phyloP scores from a whole-genome alignment of 164 flowering plant genomes.

The Vitis amurensis region DNA sequence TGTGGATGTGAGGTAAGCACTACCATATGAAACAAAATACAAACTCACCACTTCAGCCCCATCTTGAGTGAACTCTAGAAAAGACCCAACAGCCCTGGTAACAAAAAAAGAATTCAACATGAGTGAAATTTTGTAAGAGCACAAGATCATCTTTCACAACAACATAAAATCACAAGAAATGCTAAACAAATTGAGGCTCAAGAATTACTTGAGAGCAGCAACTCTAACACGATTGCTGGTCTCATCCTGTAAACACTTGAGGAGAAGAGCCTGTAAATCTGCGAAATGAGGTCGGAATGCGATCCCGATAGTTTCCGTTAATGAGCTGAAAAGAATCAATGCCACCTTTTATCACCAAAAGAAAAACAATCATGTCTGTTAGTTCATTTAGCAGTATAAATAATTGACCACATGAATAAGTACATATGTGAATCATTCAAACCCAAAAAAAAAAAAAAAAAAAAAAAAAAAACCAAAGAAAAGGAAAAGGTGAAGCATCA shows the following conservation, averaged over 20 bases:
- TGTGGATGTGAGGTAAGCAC: not conserved
- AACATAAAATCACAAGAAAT: conserved; percentile 3
- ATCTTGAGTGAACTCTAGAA: conserved; percentile 83
- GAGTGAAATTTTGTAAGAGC: not conserved
- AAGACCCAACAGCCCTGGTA: conserved; percentile 94
- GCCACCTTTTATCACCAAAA: conserved; percentile 60
- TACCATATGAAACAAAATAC: not conserved
- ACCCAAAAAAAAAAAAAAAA: no score
- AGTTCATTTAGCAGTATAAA: not conserved
- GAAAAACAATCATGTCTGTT: conserved; percentile 1
- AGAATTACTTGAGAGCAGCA: conserved; percentile 90
- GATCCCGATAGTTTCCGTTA: conserved; percentile 90
- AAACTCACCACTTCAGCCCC: conserved; percentile 83
- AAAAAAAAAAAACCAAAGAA: not conserved
- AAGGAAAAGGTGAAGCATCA: not conserved
- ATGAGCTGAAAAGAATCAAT: conserved; percentile 91
- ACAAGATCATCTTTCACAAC: not conserved
- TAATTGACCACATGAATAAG: not conserved
- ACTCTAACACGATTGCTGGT: conserved; percentile 88
- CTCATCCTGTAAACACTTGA: conserved; percentile 91
- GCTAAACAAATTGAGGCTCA: not conserved
- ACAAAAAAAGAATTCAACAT: not conserved
- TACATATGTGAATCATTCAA: not conserved
- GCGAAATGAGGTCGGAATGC: conserved; percentile 78
- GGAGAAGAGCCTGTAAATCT: conserved; percentile 74